Evolutionary conservation across 768 basidiomycete genomes (phyloP).

Genomic region (Termitomyces sp.): DNA sequence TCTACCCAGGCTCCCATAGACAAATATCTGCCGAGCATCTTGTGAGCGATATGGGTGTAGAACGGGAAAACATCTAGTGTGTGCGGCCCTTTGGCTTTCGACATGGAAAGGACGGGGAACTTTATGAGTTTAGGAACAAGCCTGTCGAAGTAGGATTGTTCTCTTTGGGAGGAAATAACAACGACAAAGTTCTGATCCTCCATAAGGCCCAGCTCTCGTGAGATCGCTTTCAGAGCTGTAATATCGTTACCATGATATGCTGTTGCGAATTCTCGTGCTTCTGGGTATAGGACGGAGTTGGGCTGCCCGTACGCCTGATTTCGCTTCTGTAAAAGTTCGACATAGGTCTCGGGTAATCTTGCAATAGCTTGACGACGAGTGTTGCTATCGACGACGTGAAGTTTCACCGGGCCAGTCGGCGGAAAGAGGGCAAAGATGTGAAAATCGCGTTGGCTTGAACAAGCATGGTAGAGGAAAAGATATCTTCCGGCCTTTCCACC

Average conservation of each 20-base stretch:
- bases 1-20: conserved; percentile 77
- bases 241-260: conserved; percentile 77
- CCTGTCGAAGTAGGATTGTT: conserved; percentile 78
- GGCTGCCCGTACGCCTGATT: conserved; percentile 34
- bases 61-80: conserved; percentile 83
- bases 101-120: conserved; percentile 88
- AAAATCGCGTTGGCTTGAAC: conserved; percentile 64
- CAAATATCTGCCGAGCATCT: conserved; percentile 84
- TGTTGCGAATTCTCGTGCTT: conserved; percentile 55
- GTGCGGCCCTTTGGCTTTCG: conserved; percentile 72
- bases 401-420: conserved; percentile 62
- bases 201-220: conserved; percentile 76
- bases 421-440: conserved; percentile 90
- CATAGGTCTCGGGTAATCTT: conserved; percentile 73
- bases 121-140: conserved; percentile 66
- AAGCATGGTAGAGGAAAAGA: conserved; percentile 86
- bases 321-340: conserved; percentile 54
- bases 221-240: conserved; percentile 82
- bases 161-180: conserved; percentile 83
- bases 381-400: conserved; percentile 91
- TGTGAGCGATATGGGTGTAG: conserved; percentile 78
- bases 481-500: conserved; percentile 69
- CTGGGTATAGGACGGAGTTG: conserved; percentile 61
- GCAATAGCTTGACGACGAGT: conserved; percentile 80
- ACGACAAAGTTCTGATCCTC: conserved; percentile 73